Conservation (phyloP, 2,329 filamentous ascomycete genomes). For the Alternaria burnsii region DNA sequence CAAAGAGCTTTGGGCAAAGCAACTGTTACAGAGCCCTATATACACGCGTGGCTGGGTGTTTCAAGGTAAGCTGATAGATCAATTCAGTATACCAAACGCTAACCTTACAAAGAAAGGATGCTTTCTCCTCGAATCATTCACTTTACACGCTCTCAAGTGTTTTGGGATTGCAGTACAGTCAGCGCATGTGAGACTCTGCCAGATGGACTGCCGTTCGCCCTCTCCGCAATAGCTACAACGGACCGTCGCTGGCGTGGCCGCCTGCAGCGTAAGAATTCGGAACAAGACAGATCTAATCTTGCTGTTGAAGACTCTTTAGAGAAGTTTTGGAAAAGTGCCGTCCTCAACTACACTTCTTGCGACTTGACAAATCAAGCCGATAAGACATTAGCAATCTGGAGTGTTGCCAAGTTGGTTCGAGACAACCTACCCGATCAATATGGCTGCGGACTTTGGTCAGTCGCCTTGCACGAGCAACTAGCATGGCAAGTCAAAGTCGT, state of each 20-base stretch:
- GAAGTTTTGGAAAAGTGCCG: constrained; percentile 30
- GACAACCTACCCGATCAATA: constrained; percentile 32
- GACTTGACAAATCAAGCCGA: constrained; percentile 31
- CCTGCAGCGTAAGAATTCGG: neutral
- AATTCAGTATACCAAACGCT: neutral
- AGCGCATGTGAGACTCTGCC: constrained; percentile 21
- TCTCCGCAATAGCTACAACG: neutral
- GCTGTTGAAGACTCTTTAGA: neutral
- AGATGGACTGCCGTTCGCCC: neutral
- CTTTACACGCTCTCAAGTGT: constrained; percentile 25
- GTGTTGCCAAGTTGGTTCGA: constrained; percentile 34
- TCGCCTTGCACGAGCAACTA: constrained; percentile 33
- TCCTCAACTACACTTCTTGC: constrained; percentile 30
- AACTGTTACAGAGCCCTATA: neutral
- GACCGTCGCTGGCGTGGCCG: neutral
- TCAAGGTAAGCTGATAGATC: constrained; percentile 15
- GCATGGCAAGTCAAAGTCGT: constrained; percentile 24
- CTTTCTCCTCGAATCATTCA: constrained; percentile 27
- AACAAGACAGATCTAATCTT: neutral
- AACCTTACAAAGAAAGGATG: constrained; percentile 19
- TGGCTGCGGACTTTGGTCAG: constrained; percentile 33
- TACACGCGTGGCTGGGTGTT: constrained; percentile 23
- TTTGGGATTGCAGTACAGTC: constrained; percentile 30
- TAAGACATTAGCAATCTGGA: constrained; percentile 35
- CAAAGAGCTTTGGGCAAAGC: constrained; percentile 15